Base-by-base conservation (phyloP, 176 grass and related monocot species). In the Rhynchospora tenuis region DNA sequence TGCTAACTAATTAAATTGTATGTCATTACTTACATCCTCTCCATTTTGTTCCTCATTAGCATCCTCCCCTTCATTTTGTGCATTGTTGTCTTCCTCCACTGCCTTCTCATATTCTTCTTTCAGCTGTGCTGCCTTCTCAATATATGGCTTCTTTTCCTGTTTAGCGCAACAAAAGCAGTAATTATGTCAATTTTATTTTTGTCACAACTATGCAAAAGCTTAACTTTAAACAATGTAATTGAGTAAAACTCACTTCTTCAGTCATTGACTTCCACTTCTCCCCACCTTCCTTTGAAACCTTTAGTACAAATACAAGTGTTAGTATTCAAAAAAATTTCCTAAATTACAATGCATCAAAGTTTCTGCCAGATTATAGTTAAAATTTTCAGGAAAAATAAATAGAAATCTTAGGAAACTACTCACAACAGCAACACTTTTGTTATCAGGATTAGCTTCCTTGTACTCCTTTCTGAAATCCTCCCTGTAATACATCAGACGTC, bases 201-300 rank as follows among this genome's bases (percentile, higher is more conserved):
- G 27, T 66, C 22, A 52, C 33, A 61, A 38, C 9, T 51, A 26
- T 85, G 2, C 48, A 74, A 58, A 11, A 1, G 5, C 31, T 59
- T 2, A 60, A 29, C 15, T 22, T 11, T 33, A 20, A 63, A 48
- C 6, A 20, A 1, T 12, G 19, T 55, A 22, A 27, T 51, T 33
- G 31, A 22, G 4, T 50, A 28, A 26, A n/a, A 83, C 85, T 84
- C 52, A 94, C 92, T 62, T 98, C 85, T 0, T 95, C 96, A 0
- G 89, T 91, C 87, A 95, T 87, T 43, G 91, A 90, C 2, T 58
- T 95, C 93, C 96, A 99, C 83, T 26, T 95, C 71, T 91, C 89
- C n/a, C 96, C 93, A 73, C 71, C 96, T 84, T 93, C 91, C 84
- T 99, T 99, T 9, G 77, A 52, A 52, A 88, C 94, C 94, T 92